A percentile compares a stretch with the other conserved stretches of the same genome.
These are phyloP conservation scores for Hagleromyces aurorensis DNA, from an alignment of 805 yeast genomes.

Conservation along the genomic window DNA sequence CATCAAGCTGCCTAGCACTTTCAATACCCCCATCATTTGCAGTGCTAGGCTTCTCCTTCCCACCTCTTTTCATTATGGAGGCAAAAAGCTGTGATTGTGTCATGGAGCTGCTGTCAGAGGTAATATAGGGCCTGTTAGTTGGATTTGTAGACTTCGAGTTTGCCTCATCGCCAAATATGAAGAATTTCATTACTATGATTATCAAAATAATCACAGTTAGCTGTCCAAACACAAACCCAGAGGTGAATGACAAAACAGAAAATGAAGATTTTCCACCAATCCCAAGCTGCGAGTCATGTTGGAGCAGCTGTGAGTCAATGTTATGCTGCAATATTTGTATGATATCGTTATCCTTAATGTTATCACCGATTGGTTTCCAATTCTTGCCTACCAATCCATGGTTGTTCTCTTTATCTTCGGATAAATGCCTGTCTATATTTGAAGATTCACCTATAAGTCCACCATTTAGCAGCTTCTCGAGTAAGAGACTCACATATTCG, in stretches of 20 bases:
- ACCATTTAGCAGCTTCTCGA: too few species aligned
- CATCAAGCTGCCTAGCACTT: conserved; percentile 25
- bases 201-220: conserved; percentile 58
- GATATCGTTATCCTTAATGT: conserved; percentile 1
- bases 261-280: too few species aligned
- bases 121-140: conserved; percentile 18
- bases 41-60: conserved; percentile 16
- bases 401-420: too few species aligned
- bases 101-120: too few species aligned
- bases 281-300: too few species aligned
- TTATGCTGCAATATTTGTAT: conserved; percentile 1
- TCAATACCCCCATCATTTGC: conserved; percentile 22
- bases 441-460: too few species aligned
- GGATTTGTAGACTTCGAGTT: conserved; percentile 34
- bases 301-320: too few species aligned
- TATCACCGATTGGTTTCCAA: too few species aligned
- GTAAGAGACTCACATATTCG: too few species aligned
- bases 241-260: conserved; percentile 60
- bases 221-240: conserved; percentile 69
- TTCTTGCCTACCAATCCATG: too few species aligned
- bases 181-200: conserved; percentile 61
- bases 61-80: conserved; percentile 28
- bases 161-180: conserved; percentile 67
- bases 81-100: conserved; percentile 13
- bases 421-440: too few species aligned